A percentile compares a stretch with the other conserved stretches of the same genome.
Evolutionary conservation across 108 stramenopile species (phyloP).

Genomic region (Nitzschia inconspicua): DNA sequence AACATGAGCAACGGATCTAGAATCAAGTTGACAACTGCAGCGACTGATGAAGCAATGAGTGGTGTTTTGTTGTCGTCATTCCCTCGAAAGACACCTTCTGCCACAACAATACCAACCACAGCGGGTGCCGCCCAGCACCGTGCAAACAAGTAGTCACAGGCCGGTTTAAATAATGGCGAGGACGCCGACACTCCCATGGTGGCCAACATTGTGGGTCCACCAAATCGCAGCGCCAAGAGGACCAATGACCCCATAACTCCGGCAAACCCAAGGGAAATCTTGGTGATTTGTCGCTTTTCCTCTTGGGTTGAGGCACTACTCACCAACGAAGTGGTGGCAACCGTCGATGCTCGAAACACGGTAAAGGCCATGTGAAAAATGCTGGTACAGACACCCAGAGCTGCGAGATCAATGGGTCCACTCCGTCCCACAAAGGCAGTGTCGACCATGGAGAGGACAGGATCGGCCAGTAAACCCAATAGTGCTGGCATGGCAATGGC

Average conservation of each 20-base stretch:
- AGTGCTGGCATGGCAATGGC: conserved; percentile 60
- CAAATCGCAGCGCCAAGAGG: conserved; percentile 12
- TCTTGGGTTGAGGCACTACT: conserved; percentile 14
- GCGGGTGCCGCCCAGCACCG: conserved; percentile 58
- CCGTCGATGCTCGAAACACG: conserved; percentile 53
- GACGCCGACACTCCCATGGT: conserved; percentile 48
- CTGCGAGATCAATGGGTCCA: conserved; percentile 48
- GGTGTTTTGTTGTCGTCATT: conserved; percentile 53
- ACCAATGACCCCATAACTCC: conserved; percentile 30
- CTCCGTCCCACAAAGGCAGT: conserved; percentile 54
- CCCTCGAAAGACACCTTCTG: conserved; percentile 64
- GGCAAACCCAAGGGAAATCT: conserved; percentile 35
- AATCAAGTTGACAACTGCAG: conserved; percentile 41
- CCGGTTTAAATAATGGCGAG: conserved; percentile 27
- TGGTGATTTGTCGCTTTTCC: conserved; percentile 30
- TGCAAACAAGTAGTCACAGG: conserved; percentile 37
- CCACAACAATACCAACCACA: conserved; percentile 44
- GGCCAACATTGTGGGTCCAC: conserved; percentile 26
- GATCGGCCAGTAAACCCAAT: conserved; percentile 59
- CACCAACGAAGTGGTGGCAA: conserved; percentile 50
- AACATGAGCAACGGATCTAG: conserved; percentile 73
- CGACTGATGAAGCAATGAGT: conserved; percentile 33
- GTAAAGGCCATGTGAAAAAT: conserved; percentile 75
- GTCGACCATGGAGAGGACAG: conserved; percentile 56
- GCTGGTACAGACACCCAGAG: conserved; percentile 63